phyloP scores from a whole-genome alignment of 2,329 filamentous ascomycete genomes.

The Ascochyta pisi region DNA sequence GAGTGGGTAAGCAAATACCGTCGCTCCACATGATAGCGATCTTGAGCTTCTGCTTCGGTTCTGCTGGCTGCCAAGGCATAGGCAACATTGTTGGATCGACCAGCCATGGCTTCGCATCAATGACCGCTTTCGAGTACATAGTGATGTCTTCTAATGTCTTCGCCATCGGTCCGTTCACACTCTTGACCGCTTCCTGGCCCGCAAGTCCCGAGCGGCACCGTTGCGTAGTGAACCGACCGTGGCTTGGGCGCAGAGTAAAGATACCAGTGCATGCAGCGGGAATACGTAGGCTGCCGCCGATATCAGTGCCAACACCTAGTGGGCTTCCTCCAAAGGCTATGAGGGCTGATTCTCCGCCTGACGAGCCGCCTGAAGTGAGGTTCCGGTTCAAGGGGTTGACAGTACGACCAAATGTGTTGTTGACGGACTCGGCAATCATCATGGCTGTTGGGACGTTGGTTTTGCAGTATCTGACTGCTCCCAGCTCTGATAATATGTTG shows the following conservation, averaged over 20 bases:
- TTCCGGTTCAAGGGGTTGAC: slow-evolving; percentile 66
- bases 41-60: slow-evolving; percentile 58
- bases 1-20: slow-evolving; percentile 58
- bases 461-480: slow-evolving; percentile 73
- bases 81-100: slow-evolving; percentile 61
- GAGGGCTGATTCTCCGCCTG: slow-evolving; percentile 71
- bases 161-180: slow-evolving; percentile 70
- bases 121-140: slow-evolving; percentile 51
- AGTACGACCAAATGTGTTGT: slow-evolving; percentile 69
- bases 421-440: slow-evolving; percentile 73
- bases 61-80: slow-evolving; percentile 59
- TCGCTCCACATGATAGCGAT: slow-evolving; percentile 65
- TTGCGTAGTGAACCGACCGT: slow-evolving; percentile 66
- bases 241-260: slow-evolving; percentile 63
- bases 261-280: slow-evolving; percentile 65
- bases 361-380: slow-evolving; percentile 69
- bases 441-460: slow-evolving; percentile 74
- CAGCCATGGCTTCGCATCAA: slow-evolving; percentile 58
- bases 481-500: slow-evolving; percentile 63
- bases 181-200: slow-evolving; percentile 69
- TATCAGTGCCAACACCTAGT: slow-evolving; percentile 70
- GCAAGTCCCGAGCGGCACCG: slow-evolving; percentile 63
- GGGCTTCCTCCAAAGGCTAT: slow-evolving; percentile 65
- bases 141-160: slow-evolving; percentile 60
- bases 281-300: slow-evolving; percentile 64